Conservation (phyloP, 768 basidiomycete genomes). For the Russula sp. region DNA sequence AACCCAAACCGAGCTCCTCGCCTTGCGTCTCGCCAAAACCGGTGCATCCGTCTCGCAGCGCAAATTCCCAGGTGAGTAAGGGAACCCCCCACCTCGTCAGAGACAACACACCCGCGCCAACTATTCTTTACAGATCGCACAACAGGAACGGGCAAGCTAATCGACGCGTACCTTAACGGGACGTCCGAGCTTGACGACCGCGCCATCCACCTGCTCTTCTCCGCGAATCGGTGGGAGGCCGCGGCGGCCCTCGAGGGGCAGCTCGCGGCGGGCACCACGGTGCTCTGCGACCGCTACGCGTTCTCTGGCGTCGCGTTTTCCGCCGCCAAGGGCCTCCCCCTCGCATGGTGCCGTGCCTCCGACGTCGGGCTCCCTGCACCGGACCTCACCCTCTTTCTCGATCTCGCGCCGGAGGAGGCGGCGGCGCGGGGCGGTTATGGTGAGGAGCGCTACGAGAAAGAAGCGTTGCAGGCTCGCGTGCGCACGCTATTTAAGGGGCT, state of each 20-base stretch:
- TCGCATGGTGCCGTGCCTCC: constrained; percentile 79
- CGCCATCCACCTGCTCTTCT: constrained; percentile 89
- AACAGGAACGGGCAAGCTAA: constrained; percentile 86
- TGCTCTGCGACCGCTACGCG: constrained; percentile 91
- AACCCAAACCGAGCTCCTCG: constrained; percentile 68
- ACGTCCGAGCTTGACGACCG: constrained; percentile 84
- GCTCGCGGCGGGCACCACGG: constrained; percentile 54
- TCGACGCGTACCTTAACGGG: constrained; percentile 83
- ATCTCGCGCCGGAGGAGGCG: constrained; percentile 66
- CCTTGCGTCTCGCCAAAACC: constrained; percentile 42
- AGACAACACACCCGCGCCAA: not conserved
- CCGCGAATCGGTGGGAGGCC: constrained; percentile 95
- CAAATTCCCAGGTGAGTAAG: constrained; percentile 82
- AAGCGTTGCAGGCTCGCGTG: constrained; percentile 65
- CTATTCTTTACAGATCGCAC: constrained; percentile 61
- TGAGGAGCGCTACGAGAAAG: constrained; percentile 79
- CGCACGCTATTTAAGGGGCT: constrained; percentile 51
- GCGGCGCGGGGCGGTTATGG: constrained; percentile 73
- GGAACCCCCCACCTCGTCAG: too few species aligned
- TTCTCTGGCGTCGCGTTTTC: constrained; percentile 96
- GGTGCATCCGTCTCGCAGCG: constrained; percentile 47
- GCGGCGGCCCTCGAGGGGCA: constrained; percentile 65
- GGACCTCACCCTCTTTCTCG: constrained; percentile 82
- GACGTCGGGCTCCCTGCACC: constrained; percentile 86
- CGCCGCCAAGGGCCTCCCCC: constrained; percentile 58